phyloP scores from a whole-genome alignment of 2,329 filamentous ascomycete species.

The Neonectria ditissima region DNA sequence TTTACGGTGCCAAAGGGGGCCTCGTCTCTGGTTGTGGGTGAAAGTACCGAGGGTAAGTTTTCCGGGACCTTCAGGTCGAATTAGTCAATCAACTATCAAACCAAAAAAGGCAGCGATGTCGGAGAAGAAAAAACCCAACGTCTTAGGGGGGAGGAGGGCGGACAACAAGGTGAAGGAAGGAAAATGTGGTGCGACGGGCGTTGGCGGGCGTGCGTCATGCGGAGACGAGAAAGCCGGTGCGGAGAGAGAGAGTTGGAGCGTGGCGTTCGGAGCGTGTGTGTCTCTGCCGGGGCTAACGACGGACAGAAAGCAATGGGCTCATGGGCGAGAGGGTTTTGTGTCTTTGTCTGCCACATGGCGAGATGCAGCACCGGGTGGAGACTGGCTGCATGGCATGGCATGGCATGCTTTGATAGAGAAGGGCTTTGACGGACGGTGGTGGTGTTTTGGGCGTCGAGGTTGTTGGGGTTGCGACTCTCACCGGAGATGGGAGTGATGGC shows the following conservation, averaged over 20 bases:
- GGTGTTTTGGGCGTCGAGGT: neutral
- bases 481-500: no score
- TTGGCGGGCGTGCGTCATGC: slow-evolving; percentile 9
- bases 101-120: slow-evolving; percentile 24
- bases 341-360: neutral
- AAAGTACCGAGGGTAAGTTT: neutral
- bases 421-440: neutral
- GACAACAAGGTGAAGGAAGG: slow-evolving; percentile 21
- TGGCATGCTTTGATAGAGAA: neutral
- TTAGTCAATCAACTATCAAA: neutral
- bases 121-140: slow-evolving; percentile 19
- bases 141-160: neutral
- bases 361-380: neutral
- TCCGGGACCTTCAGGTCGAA: neutral
- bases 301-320: slow-evolving; percentile 8
- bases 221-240: slow-evolving; percentile 18
- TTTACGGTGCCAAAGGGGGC: neutral
- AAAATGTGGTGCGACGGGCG: slow-evolving; percentile 16
- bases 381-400: neutral
- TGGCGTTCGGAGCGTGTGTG: slow-evolving; percentile 18
- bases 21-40: neutral
- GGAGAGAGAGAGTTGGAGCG: slow-evolving; percentile 25
- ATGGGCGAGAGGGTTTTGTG: neutral
- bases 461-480: neutral
- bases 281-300: slow-evolving; percentile 10